A percentile compares a stretch with the other conserved stretches of the same genome.
Evolutionary conservation across 2,329 filamentous ascomycete species (phyloP).

Genomic region (Epichloe elymi): DNA sequence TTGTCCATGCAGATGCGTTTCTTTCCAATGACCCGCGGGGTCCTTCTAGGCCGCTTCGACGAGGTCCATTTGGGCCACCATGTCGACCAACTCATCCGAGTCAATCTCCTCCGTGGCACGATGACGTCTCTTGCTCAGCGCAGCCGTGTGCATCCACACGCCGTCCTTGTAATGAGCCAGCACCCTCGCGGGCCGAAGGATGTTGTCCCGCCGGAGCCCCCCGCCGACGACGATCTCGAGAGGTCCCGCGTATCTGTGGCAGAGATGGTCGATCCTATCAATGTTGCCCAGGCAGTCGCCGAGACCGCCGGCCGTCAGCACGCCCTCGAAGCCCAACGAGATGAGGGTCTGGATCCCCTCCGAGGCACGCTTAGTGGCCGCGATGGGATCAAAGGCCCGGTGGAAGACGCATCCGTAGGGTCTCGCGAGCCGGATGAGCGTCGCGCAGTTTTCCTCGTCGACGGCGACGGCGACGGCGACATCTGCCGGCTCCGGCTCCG

Average conservation of each 20-base stretch:
- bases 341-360: slow-evolving; percentile 21
- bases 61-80: slow-evolving; percentile 10
- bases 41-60: slow-evolving; percentile 9
- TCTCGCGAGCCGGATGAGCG: slow-evolving; percentile 27
- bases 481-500: too few species aligned
- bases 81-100: slow-evolving; percentile 11
- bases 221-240: slow-evolving; percentile 40
- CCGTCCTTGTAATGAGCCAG: slow-evolving; percentile 13
- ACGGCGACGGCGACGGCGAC: slow-evolving; percentile 2
- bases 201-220: slow-evolving; percentile 34
- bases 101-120: slow-evolving; percentile 14
- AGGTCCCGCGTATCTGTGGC: slow-evolving; percentile 12
- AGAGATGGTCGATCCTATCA: slow-evolving; percentile 22
- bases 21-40: slow-evolving; percentile 15
- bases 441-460: slow-evolving; percentile 26
- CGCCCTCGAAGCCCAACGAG: slow-evolving; percentile 32
- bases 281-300: slow-evolving; percentile 28
- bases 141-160: slow-evolving; percentile 36
- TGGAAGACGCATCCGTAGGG: slow-evolving; percentile 39
- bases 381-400: slow-evolving; percentile 40
- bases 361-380: slow-evolving; percentile 13
- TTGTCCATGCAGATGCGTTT: slow-evolving; percentile 5
- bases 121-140: slow-evolving; percentile 8
- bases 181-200: slow-evolving; percentile 15
- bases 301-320: slow-evolving; percentile 40